A percentile compares a stretch with the other conserved stretches of the same genome.
phyloP scores from a whole-genome alignment of 2,329 filamentous ascomycete species.

The Neopestalotiopsis clavispora region DNA sequence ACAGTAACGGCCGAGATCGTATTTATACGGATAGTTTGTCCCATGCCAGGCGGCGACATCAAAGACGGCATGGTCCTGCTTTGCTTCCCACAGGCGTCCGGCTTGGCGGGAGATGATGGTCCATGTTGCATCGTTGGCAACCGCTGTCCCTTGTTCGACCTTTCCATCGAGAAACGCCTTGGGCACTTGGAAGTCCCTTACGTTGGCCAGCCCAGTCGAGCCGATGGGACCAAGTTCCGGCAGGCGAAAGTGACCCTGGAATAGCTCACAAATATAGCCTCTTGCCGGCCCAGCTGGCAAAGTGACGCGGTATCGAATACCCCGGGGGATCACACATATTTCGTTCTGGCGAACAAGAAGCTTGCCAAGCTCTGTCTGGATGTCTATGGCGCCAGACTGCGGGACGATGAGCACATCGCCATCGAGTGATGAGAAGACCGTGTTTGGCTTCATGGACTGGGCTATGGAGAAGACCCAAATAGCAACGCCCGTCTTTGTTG shows the following conservation, averaged over 20 bases:
- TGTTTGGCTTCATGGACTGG: slow-evolving; percentile 73
- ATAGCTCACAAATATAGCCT: slow-evolving; percentile 78
- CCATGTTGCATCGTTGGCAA: slow-evolving; percentile 50
- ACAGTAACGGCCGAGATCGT: slow-evolving; percentile 79
- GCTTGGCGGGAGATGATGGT: slow-evolving; percentile 19
- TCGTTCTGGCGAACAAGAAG: slow-evolving; percentile 79
- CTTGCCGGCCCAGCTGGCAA: slow-evolving; percentile 65
- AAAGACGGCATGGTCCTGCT: slow-evolving; percentile 74
- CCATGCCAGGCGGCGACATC: slow-evolving; percentile 84
- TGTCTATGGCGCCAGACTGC: slow-evolving; percentile 75
- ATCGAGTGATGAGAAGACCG: slow-evolving; percentile 85
- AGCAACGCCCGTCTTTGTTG: slow-evolving; percentile 77
- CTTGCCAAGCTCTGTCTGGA: slow-evolving; percentile 77
- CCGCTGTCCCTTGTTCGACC: slow-evolving; percentile 43
- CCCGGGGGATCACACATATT: slow-evolving; percentile 76
- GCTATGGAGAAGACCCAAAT: slow-evolving; percentile 83
- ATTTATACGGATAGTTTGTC: slow-evolving; percentile 81
- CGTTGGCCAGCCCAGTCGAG: slow-evolving; percentile 75
- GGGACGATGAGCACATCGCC: slow-evolving; percentile 79
- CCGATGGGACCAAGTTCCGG: slow-evolving; percentile 77
- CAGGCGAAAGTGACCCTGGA: slow-evolving; percentile 73
- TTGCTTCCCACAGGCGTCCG: slow-evolving; percentile 63
- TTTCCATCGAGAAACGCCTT: slow-evolving; percentile 72
- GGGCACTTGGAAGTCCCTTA: slow-evolving; percentile 76
- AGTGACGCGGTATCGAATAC: slow-evolving; percentile 75